Evolutionary conservation across 495 filamentous ascomycete genomes (phyloP).

Genomic region (Penicillium antarcticum): DNA sequence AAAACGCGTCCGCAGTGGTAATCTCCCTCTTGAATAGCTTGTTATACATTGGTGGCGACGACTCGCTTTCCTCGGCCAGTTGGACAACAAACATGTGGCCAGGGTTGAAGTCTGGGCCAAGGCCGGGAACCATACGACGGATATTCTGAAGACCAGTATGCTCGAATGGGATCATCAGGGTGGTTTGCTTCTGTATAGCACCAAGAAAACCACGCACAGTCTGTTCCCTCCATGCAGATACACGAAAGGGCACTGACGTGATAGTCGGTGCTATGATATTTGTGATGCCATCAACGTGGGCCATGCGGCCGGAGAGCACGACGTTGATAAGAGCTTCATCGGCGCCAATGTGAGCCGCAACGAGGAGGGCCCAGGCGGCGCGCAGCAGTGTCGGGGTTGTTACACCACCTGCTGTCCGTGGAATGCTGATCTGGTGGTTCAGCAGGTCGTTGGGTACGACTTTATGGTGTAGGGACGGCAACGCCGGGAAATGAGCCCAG

Average conservation of each 20-base stretch:
- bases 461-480: neutral
- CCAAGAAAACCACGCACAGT: slow-evolving; percentile 27
- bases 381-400: slow-evolving; percentile 35
- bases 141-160: slow-evolving; percentile 59
- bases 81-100: slow-evolving; percentile 2
- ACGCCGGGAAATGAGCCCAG: slow-evolving; percentile 1
- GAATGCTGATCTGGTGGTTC: no score
- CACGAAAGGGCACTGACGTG: slow-evolving; percentile 21
- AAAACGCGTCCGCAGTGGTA: neutral
- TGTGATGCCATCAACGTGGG: slow-evolving; percentile 23
- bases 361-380: slow-evolving; percentile 49
- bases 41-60: neutral
- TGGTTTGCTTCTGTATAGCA: slow-evolving; percentile 41
- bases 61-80: neutral
- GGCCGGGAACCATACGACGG: slow-evolving; percentile 24
- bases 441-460: neutral
- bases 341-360: slow-evolving; percentile 30
- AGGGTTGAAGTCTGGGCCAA: neutral
- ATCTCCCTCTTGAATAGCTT: neutral
- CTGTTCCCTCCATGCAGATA: neutral
- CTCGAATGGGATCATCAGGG: slow-evolving; percentile 49
- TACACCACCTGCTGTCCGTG: neutral
- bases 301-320: slow-evolving; percentile 32
- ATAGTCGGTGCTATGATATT: slow-evolving; percentile 37
- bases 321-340: slow-evolving; percentile 38